Evolutionary conservation across 129 eudicot species (phyloP).

Genomic region (Tagetes erecta): DNA sequence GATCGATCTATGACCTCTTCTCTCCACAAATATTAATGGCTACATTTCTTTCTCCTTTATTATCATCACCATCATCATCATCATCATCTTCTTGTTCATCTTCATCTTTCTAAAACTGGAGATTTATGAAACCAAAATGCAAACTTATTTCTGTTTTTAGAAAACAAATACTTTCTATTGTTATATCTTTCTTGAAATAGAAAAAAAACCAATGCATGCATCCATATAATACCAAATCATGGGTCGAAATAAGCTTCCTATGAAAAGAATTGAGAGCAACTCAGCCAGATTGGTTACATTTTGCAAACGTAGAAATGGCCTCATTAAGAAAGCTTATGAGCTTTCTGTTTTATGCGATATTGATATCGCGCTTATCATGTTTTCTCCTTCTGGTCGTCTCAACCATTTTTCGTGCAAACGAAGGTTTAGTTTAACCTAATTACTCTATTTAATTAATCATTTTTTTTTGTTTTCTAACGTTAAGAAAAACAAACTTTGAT

Average conservation of each 20-base stretch:
- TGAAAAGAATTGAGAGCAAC: conserved; percentile 68
- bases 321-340: conserved; percentile 83
- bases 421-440: conserved; percentile 38
- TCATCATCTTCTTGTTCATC: conserved; percentile 27
- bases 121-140: conserved; percentile 21
- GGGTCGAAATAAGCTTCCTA: conserved; percentile 84
- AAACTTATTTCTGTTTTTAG: conserved; percentile 41
- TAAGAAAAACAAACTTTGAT: neutral
- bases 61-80: neutral
- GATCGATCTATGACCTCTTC: conserved; percentile 30
- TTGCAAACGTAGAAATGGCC: conserved; percentile 85
- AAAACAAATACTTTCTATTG: conserved; percentile 36
- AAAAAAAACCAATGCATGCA: conserved; percentile 17
- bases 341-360: conserved; percentile 75
- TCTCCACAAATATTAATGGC: conserved; percentile 34
- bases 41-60: conserved; percentile 17
- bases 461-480: neutral
- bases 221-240: conserved; percentile 43
- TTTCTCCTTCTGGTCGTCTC: conserved; percentile 74
- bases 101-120: conserved; percentile 41
- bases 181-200: conserved; percentile 48
- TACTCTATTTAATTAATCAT: neutral
- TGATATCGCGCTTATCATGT: conserved; percentile 76
- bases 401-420: conserved; percentile 70
- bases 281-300: conserved; percentile 76